Evolutionary conservation across 768 basidiomycete species (phyloP), one percentile per base, ranked within the genome.

Genomic region (Pleurotus platypus): DNA sequence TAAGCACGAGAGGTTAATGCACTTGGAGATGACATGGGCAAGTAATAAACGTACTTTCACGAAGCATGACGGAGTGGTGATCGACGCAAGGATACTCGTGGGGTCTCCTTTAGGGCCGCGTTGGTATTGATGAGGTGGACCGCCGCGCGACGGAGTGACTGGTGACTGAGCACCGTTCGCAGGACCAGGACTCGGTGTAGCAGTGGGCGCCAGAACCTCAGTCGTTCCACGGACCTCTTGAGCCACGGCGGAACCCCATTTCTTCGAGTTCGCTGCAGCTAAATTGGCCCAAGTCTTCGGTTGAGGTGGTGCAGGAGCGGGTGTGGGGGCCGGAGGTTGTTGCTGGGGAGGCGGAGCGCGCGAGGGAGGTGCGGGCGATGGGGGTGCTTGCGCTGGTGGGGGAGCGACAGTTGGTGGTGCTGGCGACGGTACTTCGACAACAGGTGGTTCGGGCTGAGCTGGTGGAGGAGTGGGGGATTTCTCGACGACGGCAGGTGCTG

Each of bases 201-300:
- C 48, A 37, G 62, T 46, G 24, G 65, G 45, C 24, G 58, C 58
- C 9, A 70, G 65, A 11, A 80, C 85, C 65, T 92, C 88, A 4
- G 85, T 85, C n/a, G 84, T 80, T 27, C 89, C 91, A 57, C 87
- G 85, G 2, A 84, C 82, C 57, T 92, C 89, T 57, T 83, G 82
- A 1, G 90, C 91, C 37, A 93, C 87, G 13, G 87, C 83, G 1
- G 85, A 71, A 45, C 92, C 92, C 94, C 94, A 96, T 68, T 89
- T 91, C 66, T 86, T 87, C 13, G 81, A 71, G 66, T 90, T 89
- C 16, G 87, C 70, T 40, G 94, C 94, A 46, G 94, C 94, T 46
- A 97, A 84, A 57, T 88, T 90, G 0, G 95, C 95, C 95, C 94
- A 98, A 0, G 89, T 89, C 68, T 90, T 89, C 13, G 90, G 92